phyloP scores from a whole-genome alignment of 371 early-diverging fungal species.

The Massospora cicadina region DNA sequence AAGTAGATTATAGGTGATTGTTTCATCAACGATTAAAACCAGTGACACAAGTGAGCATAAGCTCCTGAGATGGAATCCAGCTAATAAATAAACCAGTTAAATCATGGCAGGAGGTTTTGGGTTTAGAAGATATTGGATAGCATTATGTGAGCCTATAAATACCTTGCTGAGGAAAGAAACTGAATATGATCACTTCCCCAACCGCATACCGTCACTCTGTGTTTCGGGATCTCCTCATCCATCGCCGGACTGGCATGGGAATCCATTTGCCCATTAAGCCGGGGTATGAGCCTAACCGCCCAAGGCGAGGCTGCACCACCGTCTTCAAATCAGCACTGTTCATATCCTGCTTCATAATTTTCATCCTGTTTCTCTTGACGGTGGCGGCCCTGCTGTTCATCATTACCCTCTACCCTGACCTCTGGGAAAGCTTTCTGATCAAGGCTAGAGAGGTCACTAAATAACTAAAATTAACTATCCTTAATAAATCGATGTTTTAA shows the following conservation, averaged over 20 bases:
- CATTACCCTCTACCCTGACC: neutral
- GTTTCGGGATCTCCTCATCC: neutral
- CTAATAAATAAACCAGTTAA: no score
- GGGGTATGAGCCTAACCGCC: neutral
- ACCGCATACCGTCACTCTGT: neutral
- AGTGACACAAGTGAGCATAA: no score
- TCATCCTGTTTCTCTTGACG: neutral
- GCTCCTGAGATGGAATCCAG: no score
- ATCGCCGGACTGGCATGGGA: neutral
- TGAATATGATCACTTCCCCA: neutral
- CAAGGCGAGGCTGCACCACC: neutral
- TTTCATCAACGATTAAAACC: no score
- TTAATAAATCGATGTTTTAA: no score
- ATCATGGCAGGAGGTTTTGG: no score
- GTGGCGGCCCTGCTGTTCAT: neutral
- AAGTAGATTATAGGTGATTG: no score
- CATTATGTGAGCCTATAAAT: no score
- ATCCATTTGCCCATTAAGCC: neutral
- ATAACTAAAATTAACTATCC: no score
- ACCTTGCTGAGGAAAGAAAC: no score
- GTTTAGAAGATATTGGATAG: no score
- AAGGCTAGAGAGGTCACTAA: neutral
- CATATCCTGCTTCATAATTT: neutral
- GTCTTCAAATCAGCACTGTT: neutral
- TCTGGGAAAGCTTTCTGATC: neutral